Evolutionary conservation across 345 rosid species (phyloP).

Genomic region (Sonneratia alba): DNA sequence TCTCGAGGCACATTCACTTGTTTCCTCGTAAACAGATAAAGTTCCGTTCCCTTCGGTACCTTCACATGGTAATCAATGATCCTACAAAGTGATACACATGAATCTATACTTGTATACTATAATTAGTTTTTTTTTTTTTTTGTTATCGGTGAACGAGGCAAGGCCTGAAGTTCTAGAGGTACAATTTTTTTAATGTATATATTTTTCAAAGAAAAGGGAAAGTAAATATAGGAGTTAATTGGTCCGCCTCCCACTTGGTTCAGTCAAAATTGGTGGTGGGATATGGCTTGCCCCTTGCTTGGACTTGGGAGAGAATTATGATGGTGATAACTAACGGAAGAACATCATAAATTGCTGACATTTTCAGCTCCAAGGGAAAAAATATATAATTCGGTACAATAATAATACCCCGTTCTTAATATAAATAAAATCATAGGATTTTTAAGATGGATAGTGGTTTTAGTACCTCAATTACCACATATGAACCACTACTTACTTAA

Average conservation of each 20-base stretch:
- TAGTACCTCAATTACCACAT: background rate
- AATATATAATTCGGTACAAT: too few species aligned
- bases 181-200: too few species aligned
- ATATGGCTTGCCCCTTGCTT: background rate
- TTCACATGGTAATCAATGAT: too few species aligned
- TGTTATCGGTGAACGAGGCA: too few species aligned
- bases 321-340: background rate
- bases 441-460: too few species aligned
- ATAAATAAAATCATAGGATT: too few species aligned
- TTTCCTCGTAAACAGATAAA: too few species aligned
- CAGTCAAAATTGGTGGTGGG: background rate
- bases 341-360: background rate
- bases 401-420: too few species aligned
- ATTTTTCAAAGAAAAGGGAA: too few species aligned
- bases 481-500: background rate
- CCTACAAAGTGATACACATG: background rate
- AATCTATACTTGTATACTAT: background rate
- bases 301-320: background rate
- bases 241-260: background rate
- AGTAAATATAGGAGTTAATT: background rate
- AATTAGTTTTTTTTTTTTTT: background rate
- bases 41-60: too few species aligned
- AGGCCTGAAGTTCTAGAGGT: too few species aligned
- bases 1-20: too few species aligned
- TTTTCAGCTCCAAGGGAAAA: background rate